Evolutionary conservation across 305 asterid genomes (phyloP), one percentile per base, ranked within the genome.

Genomic region (Ajuga reptans): DNA sequence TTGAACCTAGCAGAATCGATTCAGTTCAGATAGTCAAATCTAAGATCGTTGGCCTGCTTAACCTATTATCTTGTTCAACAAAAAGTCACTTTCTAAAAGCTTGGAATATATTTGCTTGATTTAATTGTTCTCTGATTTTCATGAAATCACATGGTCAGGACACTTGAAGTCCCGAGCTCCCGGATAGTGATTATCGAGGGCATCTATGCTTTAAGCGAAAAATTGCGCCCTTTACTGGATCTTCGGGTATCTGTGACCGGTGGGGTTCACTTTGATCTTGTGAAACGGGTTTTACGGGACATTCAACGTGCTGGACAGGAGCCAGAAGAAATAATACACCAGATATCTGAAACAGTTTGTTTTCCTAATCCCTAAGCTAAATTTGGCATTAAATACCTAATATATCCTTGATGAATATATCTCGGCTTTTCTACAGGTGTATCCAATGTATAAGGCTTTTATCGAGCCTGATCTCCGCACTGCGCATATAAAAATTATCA

Each of bases 261-360:
- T 57, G 99, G 99, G 16, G 98, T 95, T 64, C 99, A 95, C 82
- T 91, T 94, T 83, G 99, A 95, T 82, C 98, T 95, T 36, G 99
- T 95, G 55, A 95, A 95, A 80, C 88, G 97, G 78, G 98, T 95
- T 79, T 81, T 95, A 73, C 84, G 99, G 76, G 98, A 91, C 83
- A 95, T 95, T 78, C 97, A 92, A 68, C 94, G 98, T 69, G 99
- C 91, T 46, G 98, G 95, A 57, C 99, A 95, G 82, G 95, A 87
- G 77, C 99, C 99, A 3, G 93, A 92, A 77, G 98, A 95, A 86
- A 94, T 95, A 76, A 95, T 95, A 73, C 97, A 94, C 71, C 99
- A 94, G 75, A 94, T 94, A 79, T 94, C 99, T 59, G 99, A 94
- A 83, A 94, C 99, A 75, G 98, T 94, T 69, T 58, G 87, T 83